Evolutionary conservation across 2,329 filamentous ascomycete genomes (phyloP).

Genomic region (Colletotrichum neosansevieriae): DNA sequence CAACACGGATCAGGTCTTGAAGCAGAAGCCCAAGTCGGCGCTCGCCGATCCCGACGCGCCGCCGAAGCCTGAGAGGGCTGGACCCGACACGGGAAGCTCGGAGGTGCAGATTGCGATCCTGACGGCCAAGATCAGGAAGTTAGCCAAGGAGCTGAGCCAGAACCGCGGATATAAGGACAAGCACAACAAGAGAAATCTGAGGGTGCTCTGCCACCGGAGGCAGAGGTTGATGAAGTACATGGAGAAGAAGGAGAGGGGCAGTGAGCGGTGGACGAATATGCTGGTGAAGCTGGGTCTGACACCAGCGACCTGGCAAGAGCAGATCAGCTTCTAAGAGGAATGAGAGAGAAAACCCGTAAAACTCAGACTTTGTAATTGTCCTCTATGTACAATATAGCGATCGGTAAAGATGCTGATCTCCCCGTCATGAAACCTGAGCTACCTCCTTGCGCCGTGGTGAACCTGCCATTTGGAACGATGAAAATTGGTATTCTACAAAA

Average conservation of each 20-base stretch:
- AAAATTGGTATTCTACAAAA: slow-evolving; percentile 58
- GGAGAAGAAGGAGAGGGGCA: slow-evolving; percentile 89
- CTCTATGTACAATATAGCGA: slow-evolving; percentile 63
- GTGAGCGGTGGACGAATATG: slow-evolving; percentile 89
- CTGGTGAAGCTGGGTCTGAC: slow-evolving; percentile 86
- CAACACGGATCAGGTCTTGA: slow-evolving; percentile 80
- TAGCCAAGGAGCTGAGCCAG: slow-evolving; percentile 78
- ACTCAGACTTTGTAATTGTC: slow-evolving; percentile 55
- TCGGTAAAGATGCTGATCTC: slow-evolving; percentile 42
- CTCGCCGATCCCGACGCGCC: slow-evolving; percentile 53
- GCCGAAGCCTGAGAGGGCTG: slow-evolving; percentile 70
- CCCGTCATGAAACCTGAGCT: slow-evolving; percentile 39
- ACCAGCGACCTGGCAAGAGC: slow-evolving; percentile 88
- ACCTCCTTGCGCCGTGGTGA: slow-evolving; percentile 51
- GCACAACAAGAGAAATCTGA: slow-evolving; percentile 91
- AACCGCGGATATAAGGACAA: slow-evolving; percentile 85
- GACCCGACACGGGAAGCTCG: slow-evolving; percentile 91
- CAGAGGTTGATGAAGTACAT: slow-evolving; percentile 92
- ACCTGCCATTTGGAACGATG: slow-evolving; percentile 42
- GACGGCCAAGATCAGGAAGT: slow-evolving; percentile 89
- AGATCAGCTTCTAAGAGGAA: slow-evolving; percentile 78
- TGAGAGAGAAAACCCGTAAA: slow-evolving; percentile 52
- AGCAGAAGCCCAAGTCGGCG: slow-evolving; percentile 68
- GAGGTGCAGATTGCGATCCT: slow-evolving; percentile 98
- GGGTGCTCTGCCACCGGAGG: slow-evolving; percentile 85